These are phyloP conservation scores for Gilbertella persicaria DNA, from an alignment of 371 early-diverging fungal genomes.

Conservation along the genomic window DNA sequence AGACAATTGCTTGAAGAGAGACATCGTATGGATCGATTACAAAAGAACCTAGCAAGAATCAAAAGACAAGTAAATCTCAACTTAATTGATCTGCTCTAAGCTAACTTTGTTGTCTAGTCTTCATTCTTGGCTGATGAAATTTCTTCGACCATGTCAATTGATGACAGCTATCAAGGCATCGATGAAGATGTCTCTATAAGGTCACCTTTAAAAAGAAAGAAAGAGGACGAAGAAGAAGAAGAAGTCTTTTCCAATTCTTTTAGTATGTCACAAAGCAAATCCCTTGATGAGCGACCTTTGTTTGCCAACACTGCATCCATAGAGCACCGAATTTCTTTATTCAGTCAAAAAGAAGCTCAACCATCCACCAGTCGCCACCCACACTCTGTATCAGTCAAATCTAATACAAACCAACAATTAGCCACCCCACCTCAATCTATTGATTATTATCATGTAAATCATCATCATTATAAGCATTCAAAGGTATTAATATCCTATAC, in stretches of 20 bases:
- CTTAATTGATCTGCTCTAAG: not conserved
- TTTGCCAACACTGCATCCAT: not conserved
- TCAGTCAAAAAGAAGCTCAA: not conserved
- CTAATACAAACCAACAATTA: conserved; percentile 5
- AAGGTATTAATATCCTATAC: not conserved
- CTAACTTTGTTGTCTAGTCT: conserved; percentile 5
- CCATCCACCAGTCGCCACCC: not conserved
- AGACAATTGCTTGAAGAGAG: conserved; percentile 11
- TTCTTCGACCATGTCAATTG: not conserved
- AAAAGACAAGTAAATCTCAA: conserved; percentile 21
- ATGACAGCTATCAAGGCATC: not conserved
- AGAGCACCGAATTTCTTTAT: not conserved
- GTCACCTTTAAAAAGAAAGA: not conserved
- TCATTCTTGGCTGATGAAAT: conserved; percentile 14
- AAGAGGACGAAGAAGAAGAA: conserved; percentile 1
- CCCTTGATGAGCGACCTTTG: not conserved
- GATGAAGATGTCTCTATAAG: not conserved
- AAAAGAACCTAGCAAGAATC: conserved; percentile 7
- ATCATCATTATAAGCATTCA: no score
- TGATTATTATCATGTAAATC: not conserved
- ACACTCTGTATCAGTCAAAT: not conserved
- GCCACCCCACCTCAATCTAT: conserved; percentile 10
- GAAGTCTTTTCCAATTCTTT: not conserved
- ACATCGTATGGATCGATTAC: conserved; percentile 17
- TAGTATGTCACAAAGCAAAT: not conserved